These are phyloP conservation scores for Aspergillus niger DNA, from an alignment of 2,329 filamentous ascomycete genomes.

Conservation along the genomic window DNA sequence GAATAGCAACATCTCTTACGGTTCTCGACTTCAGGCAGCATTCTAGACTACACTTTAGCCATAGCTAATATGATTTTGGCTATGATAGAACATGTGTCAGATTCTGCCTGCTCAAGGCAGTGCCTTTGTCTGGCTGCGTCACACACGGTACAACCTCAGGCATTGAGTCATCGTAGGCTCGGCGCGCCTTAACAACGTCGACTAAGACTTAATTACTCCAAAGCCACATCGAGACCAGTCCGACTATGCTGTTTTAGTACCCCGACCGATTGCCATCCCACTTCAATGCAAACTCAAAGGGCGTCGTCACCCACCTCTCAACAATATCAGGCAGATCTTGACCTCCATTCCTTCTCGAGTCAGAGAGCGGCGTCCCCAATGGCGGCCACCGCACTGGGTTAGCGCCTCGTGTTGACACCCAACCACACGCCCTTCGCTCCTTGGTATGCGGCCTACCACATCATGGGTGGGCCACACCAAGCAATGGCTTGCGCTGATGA, in stretches of 20 bases:
- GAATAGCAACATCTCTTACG: too few relatives aligned
- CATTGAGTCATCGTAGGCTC: too few relatives aligned
- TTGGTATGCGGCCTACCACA: background rate
- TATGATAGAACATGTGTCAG: too few relatives aligned
- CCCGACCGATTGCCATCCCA: background rate
- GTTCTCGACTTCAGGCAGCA: too few relatives aligned
- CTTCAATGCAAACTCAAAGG: background rate
- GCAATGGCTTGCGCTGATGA: background rate
- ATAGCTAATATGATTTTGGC: too few relatives aligned
- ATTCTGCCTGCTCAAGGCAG: too few relatives aligned
- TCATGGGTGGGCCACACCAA: background rate
- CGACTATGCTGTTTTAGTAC: background rate
- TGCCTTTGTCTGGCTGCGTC: too few relatives aligned
- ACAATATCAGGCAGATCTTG: background rate
- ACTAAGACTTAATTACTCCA: too few relatives aligned
- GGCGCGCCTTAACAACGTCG: too few relatives aligned
- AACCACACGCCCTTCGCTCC: slow-evolving; percentile 1
- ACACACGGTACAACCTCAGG: too few relatives aligned
- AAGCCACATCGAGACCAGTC: background rate
- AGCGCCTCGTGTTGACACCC: background rate
- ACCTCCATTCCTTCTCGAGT: background rate
- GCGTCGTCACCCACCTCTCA: background rate
- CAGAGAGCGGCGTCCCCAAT: background rate
- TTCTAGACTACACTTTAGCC: too few relatives aligned
- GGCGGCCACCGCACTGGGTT: background rate